phyloP scores from a whole-genome alignment of 805 yeast genomes.

The Lachancea meyersii region DNA sequence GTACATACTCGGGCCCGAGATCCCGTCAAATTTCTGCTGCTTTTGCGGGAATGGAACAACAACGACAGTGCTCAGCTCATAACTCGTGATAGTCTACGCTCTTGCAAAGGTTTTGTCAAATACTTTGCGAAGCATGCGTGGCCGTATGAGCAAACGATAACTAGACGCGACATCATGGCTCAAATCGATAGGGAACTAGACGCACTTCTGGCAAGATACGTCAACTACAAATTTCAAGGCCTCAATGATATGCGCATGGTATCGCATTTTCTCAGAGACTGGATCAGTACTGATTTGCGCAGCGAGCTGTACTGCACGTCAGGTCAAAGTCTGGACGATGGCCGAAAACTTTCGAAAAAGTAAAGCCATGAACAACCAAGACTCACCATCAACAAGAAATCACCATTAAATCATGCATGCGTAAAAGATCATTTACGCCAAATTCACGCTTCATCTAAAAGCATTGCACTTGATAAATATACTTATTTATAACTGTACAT shows the following conservation, averaged over 20 bases:
- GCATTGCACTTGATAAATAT: no score
- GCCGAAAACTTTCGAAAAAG: no score
- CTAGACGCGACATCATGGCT: constrained; percentile 1
- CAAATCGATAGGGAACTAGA: constrained; percentile 16
- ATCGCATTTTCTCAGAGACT: constrained; percentile 15
- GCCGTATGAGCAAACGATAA: background rate
- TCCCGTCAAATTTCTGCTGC: constrained; percentile 11
- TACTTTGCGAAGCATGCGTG: constrained; percentile 14
- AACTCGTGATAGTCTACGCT: constrained; percentile 19
- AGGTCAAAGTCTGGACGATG: no score
- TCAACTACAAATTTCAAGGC: constrained; percentile 20
- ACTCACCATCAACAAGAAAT: background rate
- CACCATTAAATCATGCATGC: constrained; percentile 4
- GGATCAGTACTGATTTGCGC: constrained; percentile 18
- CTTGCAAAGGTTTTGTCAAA: constrained; percentile 19
- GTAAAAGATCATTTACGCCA: constrained; percentile 1
- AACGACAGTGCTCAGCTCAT: constrained; percentile 17
- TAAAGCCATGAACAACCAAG: background rate
- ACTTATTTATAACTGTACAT: background rate
- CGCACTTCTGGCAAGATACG: constrained; percentile 16
- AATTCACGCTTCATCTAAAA: background rate
- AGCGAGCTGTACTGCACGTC: background rate
- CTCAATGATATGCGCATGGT: constrained; percentile 17
- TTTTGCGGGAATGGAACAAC: constrained; percentile 24
- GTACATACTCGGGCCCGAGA: constrained; percentile 15